A percentile compares a stretch with the other conserved stretches of the same genome.
Conservation (phyloP, 306 rosid genomes). For the Inga laurina region DNA sequence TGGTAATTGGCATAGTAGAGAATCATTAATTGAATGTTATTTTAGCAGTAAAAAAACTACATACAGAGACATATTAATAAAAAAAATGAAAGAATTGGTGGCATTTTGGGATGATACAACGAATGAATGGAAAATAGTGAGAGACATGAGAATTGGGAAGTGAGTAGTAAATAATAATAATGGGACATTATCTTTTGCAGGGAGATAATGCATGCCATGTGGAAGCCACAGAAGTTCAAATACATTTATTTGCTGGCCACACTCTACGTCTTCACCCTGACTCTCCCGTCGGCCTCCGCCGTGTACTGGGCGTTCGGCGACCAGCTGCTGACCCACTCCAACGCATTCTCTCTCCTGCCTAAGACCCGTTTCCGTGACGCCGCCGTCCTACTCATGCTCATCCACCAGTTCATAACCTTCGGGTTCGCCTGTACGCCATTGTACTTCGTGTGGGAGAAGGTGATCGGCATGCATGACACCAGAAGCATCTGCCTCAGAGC, state of each 20-base stretch:
- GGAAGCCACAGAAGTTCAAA: conserved; percentile 79
- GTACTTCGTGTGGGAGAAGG: conserved; percentile 80
- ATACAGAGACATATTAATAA: not conserved
- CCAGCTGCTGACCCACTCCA: conserved; percentile 61
- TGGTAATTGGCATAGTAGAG: not conserved
- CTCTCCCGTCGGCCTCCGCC: conserved; percentile 64
- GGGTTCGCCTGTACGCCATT: conserved; percentile 73
- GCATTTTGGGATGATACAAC: not conserved
- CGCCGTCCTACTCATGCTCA: conserved; percentile 71
- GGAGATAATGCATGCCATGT: conserved; percentile 85
- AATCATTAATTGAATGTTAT: not conserved
- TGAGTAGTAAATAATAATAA: not conserved
- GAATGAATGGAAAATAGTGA: not conserved
- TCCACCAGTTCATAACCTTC: conserved; percentile 78
- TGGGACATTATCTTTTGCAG: conserved; percentile 28
- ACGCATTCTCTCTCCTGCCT: conserved; percentile 71
- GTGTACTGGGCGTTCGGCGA: conserved; percentile 80
- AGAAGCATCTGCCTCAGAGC: conserved; percentile 66
- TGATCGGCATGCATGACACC: conserved; percentile 75
- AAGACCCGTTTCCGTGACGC: conserved; percentile 58
- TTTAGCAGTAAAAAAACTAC: too few relatives aligned
- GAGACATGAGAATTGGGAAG: not conserved
- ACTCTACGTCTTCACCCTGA: conserved; percentile 64
- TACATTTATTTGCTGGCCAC: conserved; percentile 62
- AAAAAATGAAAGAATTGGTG: not conserved